Evolutionary conservation across 1,284 basidiomycete species (phyloP), one percentile per base, ranked within the genome.

Genomic region (Puccinia polysora): DNA sequence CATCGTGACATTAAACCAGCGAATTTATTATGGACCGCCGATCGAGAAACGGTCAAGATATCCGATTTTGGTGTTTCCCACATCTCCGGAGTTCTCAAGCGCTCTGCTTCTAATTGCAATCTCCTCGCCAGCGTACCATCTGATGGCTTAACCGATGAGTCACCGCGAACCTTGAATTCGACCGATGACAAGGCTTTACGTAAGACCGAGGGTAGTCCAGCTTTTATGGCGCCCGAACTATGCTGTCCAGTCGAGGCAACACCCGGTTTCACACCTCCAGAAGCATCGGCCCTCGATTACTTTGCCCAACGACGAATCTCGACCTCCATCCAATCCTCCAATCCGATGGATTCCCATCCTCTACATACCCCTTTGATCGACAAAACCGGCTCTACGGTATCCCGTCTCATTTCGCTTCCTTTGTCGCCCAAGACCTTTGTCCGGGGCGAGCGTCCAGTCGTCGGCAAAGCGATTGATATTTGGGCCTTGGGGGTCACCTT

Each of bases 1-100:
- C 96, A 99, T 81, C 90, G 96, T 73, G 96, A 99, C 81, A 97
- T 98, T 83, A 98, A 98, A 81, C 96, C 96, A 12, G 92, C 91
- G 73, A 99, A 99, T 80, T 86, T 99, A 40, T 85, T 99, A 18
- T 92, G 89, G 86, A 89, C 90, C 18, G 84, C 84, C 40, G 88
- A 92, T 81, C 86, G 88, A 56, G 75, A 76, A 53, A 84, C 84
- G 73, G 93, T 97, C 82, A 99, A 99, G 81, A 98, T 99, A 75
- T 92, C 89, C 25, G 91, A 95, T 81, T 98, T 99, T 81, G 95
- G 96, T 69, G 93, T 96, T 70, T 94, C 93, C 8, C 92, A 96
- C 80, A 93, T 95, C 80, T 94, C 91, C 7, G 88, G 91, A 76
- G 89, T 90, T 0, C 86, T 91, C 74, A 85, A 86, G 28, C 83